Percentiles rank a stretch among this genome's conserved stretches.
These are phyloP conservation scores for Fusarium poae DNA, from an alignment of 2,329 filamentous ascomycete species.

Conservation along the genomic window DNA sequence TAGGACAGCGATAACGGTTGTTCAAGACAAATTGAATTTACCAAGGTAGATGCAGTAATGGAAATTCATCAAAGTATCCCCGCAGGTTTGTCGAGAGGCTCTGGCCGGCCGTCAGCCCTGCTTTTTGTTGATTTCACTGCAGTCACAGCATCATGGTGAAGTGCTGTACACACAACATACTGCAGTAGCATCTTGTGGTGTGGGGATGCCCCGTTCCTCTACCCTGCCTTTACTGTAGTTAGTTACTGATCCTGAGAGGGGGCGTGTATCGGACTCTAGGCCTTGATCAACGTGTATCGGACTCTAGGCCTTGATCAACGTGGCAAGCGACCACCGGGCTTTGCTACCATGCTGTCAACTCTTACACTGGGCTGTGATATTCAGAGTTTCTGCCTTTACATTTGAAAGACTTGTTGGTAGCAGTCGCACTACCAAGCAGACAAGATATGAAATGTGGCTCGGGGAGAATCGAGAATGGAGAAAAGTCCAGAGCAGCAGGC, in stretches of 20 bases:
- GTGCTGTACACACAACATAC: slow-evolving; percentile 39
- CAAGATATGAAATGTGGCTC: background rate
- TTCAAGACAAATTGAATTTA: slow-evolving; percentile 31
- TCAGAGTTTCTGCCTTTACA: slow-evolving; percentile 7
- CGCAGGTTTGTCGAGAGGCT: slow-evolving; percentile 33
- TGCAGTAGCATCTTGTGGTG: slow-evolving; percentile 44
- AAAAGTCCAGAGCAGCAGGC: slow-evolving; percentile 7
- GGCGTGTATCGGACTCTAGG: slow-evolving; percentile 42
- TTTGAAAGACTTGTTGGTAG: slow-evolving; percentile 2
- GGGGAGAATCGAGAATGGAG: background rate
- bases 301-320: slow-evolving; percentile 51
- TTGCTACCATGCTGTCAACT: slow-evolving; percentile 22
- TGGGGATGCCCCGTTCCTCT: slow-evolving; percentile 42
- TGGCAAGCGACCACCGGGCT: slow-evolving; percentile 51
- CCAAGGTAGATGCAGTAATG: slow-evolving; percentile 31
- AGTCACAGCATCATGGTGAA: slow-evolving; percentile 39
- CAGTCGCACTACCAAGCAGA: slow-evolving; percentile 1
- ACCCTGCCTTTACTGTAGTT: slow-evolving; percentile 37
- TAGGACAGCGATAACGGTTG: slow-evolving; percentile 31
- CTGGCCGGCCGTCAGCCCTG: slow-evolving; percentile 41
- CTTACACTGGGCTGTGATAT: slow-evolving; percentile 4
- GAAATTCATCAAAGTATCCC: slow-evolving; percentile 33
- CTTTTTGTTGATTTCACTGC: slow-evolving; percentile 30
- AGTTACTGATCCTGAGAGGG: slow-evolving; percentile 38
- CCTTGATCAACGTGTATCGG: slow-evolving; percentile 47